These are phyloP conservation scores for Pythium pyrilobum DNA, from an alignment of 352 stramenopile species.

Conservation along the genomic window DNA sequence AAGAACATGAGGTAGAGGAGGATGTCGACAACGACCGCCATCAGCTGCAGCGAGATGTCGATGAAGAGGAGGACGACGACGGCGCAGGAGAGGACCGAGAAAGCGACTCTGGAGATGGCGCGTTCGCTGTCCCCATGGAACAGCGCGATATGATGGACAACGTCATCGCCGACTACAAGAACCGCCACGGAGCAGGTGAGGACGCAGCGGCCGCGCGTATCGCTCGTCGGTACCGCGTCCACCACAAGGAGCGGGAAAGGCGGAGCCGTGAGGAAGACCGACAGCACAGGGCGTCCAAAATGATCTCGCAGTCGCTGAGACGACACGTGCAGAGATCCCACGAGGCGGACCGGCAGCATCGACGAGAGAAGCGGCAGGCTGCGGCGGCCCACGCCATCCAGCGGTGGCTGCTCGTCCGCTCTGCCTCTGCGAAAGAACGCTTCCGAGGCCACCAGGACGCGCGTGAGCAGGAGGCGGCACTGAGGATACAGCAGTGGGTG, in stretches of 20 bases:
- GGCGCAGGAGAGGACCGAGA: neutral
- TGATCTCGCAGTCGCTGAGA: constrained; percentile 14
- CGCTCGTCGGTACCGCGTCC: constrained; percentile 21
- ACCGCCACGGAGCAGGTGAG: neutral
- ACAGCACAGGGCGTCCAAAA: constrained; percentile 8
- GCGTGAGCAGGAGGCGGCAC: neutral
- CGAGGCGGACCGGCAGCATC: neutral
- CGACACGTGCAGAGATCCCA: constrained; percentile 6
- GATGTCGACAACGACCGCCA: neutral
- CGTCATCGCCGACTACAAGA: constrained; percentile 1
- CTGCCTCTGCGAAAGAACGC: constrained; percentile 12
- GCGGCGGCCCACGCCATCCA: constrained; percentile 29
- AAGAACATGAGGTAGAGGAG: constrained; percentile 12
- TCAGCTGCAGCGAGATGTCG: too few species aligned
- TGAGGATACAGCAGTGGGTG: constrained; percentile 16
- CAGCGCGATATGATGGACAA: neutral
- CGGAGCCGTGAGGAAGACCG: constrained; percentile 2
- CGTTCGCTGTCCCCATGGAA: neutral
- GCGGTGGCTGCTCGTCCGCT: constrained; percentile 28
- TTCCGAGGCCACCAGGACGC: neutral
- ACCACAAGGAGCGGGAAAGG: constrained; percentile 6
- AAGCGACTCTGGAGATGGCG: neutral
- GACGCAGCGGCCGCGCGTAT: constrained; percentile 27
- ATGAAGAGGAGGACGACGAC: neutral
- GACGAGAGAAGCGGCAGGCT: neutral